Evolutionary conservation across 352 stramenopile genomes (phyloP), one percentile per base, ranked within the genome.

Genomic region (Aphanomyces invadans): DNA sequence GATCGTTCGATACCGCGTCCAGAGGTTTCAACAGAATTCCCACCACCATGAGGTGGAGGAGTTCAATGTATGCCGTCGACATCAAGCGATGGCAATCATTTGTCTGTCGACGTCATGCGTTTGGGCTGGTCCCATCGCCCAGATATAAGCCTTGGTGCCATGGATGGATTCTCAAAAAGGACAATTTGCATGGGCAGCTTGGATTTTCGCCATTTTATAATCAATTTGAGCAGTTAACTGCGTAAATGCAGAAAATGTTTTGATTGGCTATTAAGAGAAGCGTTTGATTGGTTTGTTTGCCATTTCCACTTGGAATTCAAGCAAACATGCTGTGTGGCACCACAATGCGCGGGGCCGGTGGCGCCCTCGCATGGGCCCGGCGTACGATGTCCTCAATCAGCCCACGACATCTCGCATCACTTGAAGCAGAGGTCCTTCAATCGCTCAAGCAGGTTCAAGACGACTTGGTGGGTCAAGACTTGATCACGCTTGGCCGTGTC

Each of bases 401-500:
- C 53, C 79, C 78, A 59, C 83, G 85, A 23, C 79, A 81, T 36
- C 70, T 77, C 38, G 86, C 79, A 45, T 73, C 88, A 68, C 49
- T 92, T 57, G 86, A 94, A 73, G 86, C 75, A 55, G 73, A 92
- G 65, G 86, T 92, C 32, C 65, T 94, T 56, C 79, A 91, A 62
- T 76, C 78, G 53, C 70, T 94, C 53, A 80, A 82, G 29, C 62
- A 69, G n/a, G 74, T 94, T 29, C 75, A 76, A 42, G 83, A 94
- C 59, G 83, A 83, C 2, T 71, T 94, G 36, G 80, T 84, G 15
- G 74, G 90, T 52, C 78, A 80, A 56, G 75, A 92, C 55, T 88
- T 94, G 39, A 79, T 88, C 25, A 76, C 83, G 9, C 70, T 88
- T 32, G 83, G 86, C n/a, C 81, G 79, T 55, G 77, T 94, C 54